Evolutionary conservation across 768 basidiomycete genomes (phyloP), one percentile per base, ranked within the genome.

Genomic region (Rhizopogon vulgaris): DNA sequence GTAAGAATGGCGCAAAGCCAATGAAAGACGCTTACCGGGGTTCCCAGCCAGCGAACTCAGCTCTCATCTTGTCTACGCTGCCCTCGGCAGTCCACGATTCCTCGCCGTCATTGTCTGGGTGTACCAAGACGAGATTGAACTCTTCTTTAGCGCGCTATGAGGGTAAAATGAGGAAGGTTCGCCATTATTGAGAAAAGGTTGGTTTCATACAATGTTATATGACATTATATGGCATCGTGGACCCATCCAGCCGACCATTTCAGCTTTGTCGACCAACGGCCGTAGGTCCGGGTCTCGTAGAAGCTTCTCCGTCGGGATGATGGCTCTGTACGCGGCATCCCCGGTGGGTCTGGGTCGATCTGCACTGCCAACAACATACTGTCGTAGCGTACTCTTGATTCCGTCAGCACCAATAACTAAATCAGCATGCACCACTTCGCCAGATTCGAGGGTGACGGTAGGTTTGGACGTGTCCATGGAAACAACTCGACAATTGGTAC

Each of bases 201-300:
- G 38, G 36, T 18, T 28, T 65, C 72, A 55, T 55, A 75, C 76
- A 17, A 79, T 74, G 30, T 60, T 67, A 43, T 76, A 77, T 1
- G 67, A 63, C 72, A 78, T 75, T 41, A 78, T 56, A 52, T 78
- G 77, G 5, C 72, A 52, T 2, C 67, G 50, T 0, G 82, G 79
- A 1, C 77, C 83, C 71, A 84, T 77, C 84, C 84, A 85, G 0
- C 70, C 72, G 0, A 76, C 78, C 71, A 79, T 76, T 51, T 80
- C 76, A 0, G 76, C 69, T 1, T 58, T 63, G 12, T 85, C 80
- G 0, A 83, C 71, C 11, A 86, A 67, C 1, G 61, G 51, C 52
- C 64, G 70, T 25, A 86, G 69, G 6, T 80, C 78, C 0, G 78
- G 78, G 54, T 86, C 79, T 9, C 62, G 58, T 10, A 79, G 51